phyloP scores from a whole-genome alignment of 805 yeast species.

The Ogataea saltuana region DNA sequence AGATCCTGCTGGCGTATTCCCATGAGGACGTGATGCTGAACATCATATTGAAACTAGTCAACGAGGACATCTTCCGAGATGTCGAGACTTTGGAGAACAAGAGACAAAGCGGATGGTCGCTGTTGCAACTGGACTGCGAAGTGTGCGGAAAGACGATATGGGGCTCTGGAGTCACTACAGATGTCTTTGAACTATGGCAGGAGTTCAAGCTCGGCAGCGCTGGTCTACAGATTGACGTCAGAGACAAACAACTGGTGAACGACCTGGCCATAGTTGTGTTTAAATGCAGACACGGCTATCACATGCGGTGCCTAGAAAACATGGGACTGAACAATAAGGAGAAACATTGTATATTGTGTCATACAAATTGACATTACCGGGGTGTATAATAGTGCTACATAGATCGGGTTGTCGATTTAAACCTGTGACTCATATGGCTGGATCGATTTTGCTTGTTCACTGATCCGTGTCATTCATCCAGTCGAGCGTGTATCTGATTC shows the following conservation, averaged over 20 bases:
- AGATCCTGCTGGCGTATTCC: conserved; percentile 62
- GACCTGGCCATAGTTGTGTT: conserved; percentile 49
- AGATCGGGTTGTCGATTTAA: too few relatives aligned
- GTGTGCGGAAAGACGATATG: conserved; percentile 74
- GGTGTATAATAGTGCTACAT: too few relatives aligned
- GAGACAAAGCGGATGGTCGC: conserved; percentile 63
- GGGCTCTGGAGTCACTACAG: conserved; percentile 60
- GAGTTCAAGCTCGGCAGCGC: conserved; percentile 28
- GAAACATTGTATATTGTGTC: conserved; percentile 44
- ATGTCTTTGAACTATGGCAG: conserved; percentile 60
- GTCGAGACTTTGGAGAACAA: conserved; percentile 44
- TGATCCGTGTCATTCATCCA: conserved; percentile 85
- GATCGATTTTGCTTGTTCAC: too few relatives aligned
- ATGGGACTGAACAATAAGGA: conserved; percentile 40
- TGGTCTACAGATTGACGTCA: conserved; percentile 12
- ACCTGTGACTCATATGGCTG: too few relatives aligned
- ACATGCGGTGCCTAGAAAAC: conserved; percentile 52
- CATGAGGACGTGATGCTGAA: conserved; percentile 60
- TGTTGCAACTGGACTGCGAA: conserved; percentile 58
- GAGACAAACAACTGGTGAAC: conserved; percentile 8
- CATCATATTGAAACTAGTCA: conserved; percentile 53
- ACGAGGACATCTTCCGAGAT: conserved; percentile 53
- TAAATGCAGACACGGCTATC: conserved; percentile 69
- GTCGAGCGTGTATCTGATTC: conserved; percentile 74
- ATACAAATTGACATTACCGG: conserved; percentile 1